Percentiles rank a stretch among this genome's conserved stretches.
phyloP scores from a whole-genome alignment of 176 grass and related monocot genomes.

The Miscanthus lutarioriparius region DNA sequence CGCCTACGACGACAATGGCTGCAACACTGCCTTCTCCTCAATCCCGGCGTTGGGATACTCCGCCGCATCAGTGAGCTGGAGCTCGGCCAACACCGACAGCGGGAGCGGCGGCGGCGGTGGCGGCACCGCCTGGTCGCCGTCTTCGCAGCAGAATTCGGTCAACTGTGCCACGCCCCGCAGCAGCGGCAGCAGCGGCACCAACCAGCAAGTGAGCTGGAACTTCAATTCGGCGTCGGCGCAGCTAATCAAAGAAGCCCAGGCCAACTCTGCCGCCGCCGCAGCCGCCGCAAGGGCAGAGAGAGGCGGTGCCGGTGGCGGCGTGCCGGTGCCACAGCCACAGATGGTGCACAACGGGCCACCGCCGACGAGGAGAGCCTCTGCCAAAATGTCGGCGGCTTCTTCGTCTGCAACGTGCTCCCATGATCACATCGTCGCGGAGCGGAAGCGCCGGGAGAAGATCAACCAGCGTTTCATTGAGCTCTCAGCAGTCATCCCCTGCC shows the following conservation, averaged over 20 bases:
- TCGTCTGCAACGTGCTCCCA: conserved; percentile 20
- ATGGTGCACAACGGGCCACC: neutral
- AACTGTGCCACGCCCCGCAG: neutral
- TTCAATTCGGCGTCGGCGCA: conserved; percentile 35
- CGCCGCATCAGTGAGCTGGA: conserved; percentile 7
- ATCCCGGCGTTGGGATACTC: neutral
- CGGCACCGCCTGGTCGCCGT: conserved; percentile 29
- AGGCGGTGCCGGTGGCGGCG: neutral
- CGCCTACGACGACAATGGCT: neutral
- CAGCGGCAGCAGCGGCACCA: neutral
- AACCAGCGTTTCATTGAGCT: conserved; percentile 72
- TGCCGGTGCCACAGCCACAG: neutral
- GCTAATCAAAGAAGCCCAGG: conserved; percentile 24
- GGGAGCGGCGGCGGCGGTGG: neutral
- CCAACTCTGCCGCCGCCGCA: neutral
- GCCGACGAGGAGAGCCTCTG: neutral
- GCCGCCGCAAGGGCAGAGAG: neutral
- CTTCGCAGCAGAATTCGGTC: neutral
- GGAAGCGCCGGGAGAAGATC: conserved; percentile 75
- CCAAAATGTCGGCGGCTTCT: neutral
- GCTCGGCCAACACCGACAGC: conserved; percentile 15
- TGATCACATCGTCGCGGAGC: conserved; percentile 65
- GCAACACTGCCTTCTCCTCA: neutral
- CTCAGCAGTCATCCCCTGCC: conserved; percentile 61
- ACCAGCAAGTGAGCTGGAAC: conserved; percentile 40